Evolutionary conservation across 495 filamentous ascomycete species (phyloP).

Genomic region (Parachaetomium inaequale): DNA sequence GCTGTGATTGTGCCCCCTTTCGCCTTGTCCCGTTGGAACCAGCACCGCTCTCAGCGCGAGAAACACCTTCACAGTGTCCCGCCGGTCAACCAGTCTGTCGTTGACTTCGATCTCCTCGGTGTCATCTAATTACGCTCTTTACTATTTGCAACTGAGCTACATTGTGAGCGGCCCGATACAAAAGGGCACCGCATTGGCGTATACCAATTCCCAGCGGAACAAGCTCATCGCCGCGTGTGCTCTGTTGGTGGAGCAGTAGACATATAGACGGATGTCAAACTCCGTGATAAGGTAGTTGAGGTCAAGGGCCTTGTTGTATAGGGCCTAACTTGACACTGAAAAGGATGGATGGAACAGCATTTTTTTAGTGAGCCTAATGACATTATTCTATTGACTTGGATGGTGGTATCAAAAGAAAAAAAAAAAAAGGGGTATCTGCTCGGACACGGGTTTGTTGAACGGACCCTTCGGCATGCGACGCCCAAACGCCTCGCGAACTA

Average conservation of each 20-base stretch:
- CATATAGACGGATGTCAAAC: constrained; percentile 53
- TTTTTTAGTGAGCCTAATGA: background rate
- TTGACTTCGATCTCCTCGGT: too few relatives aligned
- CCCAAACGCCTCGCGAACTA: constrained; percentile 17
- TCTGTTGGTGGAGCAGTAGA: constrained; percentile 44
- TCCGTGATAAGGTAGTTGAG: constrained; percentile 50
- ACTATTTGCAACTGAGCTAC: too few relatives aligned
- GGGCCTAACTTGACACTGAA: too few relatives aligned
- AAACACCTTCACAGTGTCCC: too few relatives aligned
- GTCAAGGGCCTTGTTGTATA: constrained; percentile 12
- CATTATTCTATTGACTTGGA: background rate
- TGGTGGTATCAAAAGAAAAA: background rate
- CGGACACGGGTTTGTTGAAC: constrained; percentile 18
- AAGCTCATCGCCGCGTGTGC: constrained; percentile 43
- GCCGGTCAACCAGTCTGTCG: too few relatives aligned
- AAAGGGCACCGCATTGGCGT: too few relatives aligned
- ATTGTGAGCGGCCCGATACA: too few relatives aligned
- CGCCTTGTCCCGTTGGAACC: constrained; percentile 29
- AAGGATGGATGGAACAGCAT: too few relatives aligned
- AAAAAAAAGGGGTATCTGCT: constrained; percentile 15
- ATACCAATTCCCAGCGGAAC: too few relatives aligned
- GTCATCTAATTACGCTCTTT: constrained; percentile 51
- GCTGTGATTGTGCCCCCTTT: constrained; percentile 51
- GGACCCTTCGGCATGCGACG: constrained; percentile 16
- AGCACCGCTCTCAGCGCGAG: too few relatives aligned